Conservation (phyloP, 768 basidiomycete genomes). For the Leucocoprinus leucothites region DNA sequence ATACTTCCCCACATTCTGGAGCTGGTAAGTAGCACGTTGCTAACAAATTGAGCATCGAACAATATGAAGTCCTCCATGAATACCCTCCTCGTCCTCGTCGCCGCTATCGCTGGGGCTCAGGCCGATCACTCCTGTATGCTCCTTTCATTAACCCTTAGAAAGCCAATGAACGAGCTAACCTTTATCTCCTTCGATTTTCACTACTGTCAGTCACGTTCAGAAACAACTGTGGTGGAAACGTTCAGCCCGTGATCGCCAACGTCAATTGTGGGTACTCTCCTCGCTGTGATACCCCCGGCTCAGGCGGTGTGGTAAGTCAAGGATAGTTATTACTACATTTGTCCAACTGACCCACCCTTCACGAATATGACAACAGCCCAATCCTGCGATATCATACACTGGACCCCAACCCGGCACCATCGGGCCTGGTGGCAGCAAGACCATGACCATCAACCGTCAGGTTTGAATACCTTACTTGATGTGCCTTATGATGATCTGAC, state of each 20-base stretch:
- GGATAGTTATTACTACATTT: neutral
- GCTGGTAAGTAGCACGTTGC: neutral
- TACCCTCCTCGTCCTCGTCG: neutral
- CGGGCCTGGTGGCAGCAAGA: constrained; percentile 23
- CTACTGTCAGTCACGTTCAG: constrained; percentile 27
- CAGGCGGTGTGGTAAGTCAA: constrained; percentile 27
- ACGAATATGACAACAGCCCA: constrained; percentile 19
- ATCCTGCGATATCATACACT: constrained; percentile 29
- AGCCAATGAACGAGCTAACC: neutral
- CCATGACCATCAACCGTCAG: constrained; percentile 26
- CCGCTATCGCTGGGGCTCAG: constrained; percentile 8
- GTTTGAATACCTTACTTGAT: constrained; percentile 12
- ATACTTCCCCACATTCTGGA: neutral
- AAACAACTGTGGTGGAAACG: constrained; percentile 29
- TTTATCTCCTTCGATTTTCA: neutral
- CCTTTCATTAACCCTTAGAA: too few relatives aligned
- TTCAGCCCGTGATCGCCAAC: constrained; percentile 35
- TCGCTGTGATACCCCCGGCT: constrained; percentile 31
- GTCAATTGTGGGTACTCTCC: constrained; percentile 39
- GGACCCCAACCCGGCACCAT: constrained; percentile 31
- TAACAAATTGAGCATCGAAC: neutral
- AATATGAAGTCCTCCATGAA: neutral
- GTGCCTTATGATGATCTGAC: neutral
- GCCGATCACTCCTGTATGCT: constrained; percentile 22
- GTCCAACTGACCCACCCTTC: neutral